Percentiles rank a stretch among this genome's conserved stretches.
Conservation (phyloP, 2,329 filamentous ascomycete genomes). For the Dothidotthia symphoricarpi region DNA sequence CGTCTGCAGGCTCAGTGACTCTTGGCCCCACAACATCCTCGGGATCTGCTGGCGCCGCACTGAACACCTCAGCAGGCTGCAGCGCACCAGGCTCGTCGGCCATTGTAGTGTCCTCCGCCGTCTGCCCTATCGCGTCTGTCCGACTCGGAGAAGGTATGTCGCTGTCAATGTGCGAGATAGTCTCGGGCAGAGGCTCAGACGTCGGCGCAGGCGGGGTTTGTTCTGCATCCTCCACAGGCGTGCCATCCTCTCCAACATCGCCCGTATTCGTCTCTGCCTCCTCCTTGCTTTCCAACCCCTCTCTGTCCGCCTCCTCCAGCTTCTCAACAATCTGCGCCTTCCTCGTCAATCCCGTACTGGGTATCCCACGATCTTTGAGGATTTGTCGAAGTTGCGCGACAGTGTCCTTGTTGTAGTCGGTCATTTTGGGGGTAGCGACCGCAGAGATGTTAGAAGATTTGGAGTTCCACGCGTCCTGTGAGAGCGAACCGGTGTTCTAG, state of each 20-base stretch:
- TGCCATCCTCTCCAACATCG: constrained; percentile 12
- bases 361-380: constrained; percentile 49
- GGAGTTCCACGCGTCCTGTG: too few relatives aligned
- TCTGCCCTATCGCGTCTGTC: constrained; percentile 12
- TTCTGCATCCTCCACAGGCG: constrained; percentile 4
- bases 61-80: constrained; percentile 15
- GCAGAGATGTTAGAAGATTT: too few relatives aligned
- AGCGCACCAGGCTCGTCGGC: constrained; percentile 18
- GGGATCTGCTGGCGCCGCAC: constrained; percentile 15
- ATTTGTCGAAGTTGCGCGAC: constrained; percentile 48
- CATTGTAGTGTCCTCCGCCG: constrained; percentile 17
- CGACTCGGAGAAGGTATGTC: constrained; percentile 14
- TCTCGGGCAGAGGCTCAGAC: constrained; percentile 16
- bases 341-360: constrained; percentile 47
- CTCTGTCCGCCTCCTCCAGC: constrained; percentile 36
- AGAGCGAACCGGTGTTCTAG: too few relatives aligned
- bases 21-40: constrained; percentile 20
- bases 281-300: neutral
- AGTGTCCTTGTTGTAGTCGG: constrained; percentile 49
- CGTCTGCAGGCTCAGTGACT: constrained; percentile 18
- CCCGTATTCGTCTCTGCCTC: constrained; percentile 6
- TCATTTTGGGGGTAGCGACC: constrained; percentile 17
- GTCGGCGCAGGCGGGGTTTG: constrained; percentile 14
- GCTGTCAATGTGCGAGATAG: constrained; percentile 25
- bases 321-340: constrained; percentile 52